Base-by-base conservation (phyloP, 495 filamentous ascomycete species). In the Aspergillus nidulans region DNA sequence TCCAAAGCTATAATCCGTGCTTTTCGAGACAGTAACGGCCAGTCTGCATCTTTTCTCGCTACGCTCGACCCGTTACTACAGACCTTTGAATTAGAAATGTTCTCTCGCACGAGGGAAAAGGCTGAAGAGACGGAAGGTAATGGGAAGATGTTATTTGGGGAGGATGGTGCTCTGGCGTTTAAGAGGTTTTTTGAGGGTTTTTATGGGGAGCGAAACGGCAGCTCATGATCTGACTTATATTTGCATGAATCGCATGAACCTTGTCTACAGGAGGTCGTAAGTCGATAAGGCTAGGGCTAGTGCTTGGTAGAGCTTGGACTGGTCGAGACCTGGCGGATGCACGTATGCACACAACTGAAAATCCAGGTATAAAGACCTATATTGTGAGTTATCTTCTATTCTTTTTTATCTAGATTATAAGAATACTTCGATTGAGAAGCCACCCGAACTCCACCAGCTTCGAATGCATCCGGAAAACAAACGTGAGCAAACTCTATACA, bases 21-120 rank as follows among this genome's bases (percentile, higher is more conserved):
- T 0, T 44, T 32, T 36, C 16, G 38, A 18, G 10, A 45, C 16
- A 16, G 20, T 45, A 12, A 36, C 23, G 12, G 23, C 9, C 3
- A 50, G 10, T 44, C 41, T 15, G 55, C 42, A 8, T 58, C 57
- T 8, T 67, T 67, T 15, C 49, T 56, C 26, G 43, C 21, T 0
- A 34, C 45, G 3, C 38, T 78, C 10, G 64, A 55, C 10, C 57
- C 58, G 18, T 47, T 63, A 20, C 34, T 75, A 39, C 55, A 63
- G 32, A 52, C 61, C 16, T 75, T 74, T 53, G 75, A 79, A 57
- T 50, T 21, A 20, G 53, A 52, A 1, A 72, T 77, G 71, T 62
- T 69, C 28, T 57, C 39, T 32, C 58, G 67, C 6, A 61, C 63
- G 0, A 63, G 64, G 41, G 55, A 68, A 53, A 63, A 63, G 51